phyloP scores from a whole-genome alignment of 306 rosid genomes.

The Acacia crassicarpa region DNA sequence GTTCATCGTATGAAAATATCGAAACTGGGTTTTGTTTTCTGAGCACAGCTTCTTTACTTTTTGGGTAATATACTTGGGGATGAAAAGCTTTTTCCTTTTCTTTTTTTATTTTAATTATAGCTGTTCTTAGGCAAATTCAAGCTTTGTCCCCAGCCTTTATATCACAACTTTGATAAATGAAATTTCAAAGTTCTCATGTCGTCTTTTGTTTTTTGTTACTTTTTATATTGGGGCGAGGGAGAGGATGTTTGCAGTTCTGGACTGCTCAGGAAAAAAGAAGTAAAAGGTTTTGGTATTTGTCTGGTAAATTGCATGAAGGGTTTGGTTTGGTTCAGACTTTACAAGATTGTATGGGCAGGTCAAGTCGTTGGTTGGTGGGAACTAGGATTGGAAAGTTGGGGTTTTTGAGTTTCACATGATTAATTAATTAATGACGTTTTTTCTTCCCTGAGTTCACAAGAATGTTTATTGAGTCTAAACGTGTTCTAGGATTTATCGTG shows the following conservation, averaged over 20 bases:
- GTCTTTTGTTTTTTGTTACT: neutral
- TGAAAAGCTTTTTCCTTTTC: neutral
- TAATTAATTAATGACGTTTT: slow-evolving; percentile 1
- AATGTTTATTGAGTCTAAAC: neutral
- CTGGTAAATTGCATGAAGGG: slow-evolving; percentile 23
- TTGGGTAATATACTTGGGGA: neutral
- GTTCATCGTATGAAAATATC: neutral
- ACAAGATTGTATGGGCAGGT: slow-evolving; percentile 6
- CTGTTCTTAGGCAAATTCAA: slow-evolving; percentile 7
- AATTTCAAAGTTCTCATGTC: slow-evolving; percentile 17
- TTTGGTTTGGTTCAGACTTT: slow-evolving; percentile 23
- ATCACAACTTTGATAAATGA: slow-evolving; percentile 13
- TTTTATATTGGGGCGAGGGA: neutral
- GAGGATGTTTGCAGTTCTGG: neutral
- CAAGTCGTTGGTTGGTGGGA: slow-evolving; percentile 18
- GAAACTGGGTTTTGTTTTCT: slow-evolving; percentile 26
- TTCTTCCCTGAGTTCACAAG: neutral
- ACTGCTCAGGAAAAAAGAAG: neutral
- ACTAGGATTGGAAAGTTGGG: slow-evolving; percentile 10
- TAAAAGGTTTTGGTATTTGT: neutral
- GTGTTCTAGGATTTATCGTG: slow-evolving; percentile 6
- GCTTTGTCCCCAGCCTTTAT: slow-evolving; percentile 5
- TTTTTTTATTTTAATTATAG: neutral
- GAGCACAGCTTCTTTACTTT: slow-evolving; percentile 13
- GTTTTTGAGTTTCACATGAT: slow-evolving; percentile 24